Conservation (phyloP, 202 grass and related monocot genomes). For the Elaeis oleifera region DNA sequence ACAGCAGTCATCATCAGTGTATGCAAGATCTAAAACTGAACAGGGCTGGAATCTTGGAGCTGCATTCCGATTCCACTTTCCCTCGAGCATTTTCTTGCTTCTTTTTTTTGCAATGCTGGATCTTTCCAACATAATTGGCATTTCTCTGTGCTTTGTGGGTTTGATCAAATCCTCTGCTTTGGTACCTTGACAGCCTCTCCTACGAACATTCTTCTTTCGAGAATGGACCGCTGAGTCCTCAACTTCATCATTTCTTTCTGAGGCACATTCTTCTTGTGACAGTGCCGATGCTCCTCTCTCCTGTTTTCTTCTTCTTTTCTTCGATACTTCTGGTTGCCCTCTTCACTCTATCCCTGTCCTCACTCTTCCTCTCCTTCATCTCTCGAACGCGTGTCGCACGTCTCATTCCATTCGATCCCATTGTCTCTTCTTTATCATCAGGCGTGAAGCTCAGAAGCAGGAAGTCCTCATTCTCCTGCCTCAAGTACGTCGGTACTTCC, state of each 20-base stretch:
- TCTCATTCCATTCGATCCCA: too few relatives aligned
- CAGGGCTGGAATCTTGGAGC: slow-evolving; percentile 54
- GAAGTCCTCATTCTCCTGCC: slow-evolving; percentile 74
- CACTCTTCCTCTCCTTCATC: background rate
- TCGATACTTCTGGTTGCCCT: background rate
- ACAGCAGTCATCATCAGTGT: slow-evolving; percentile 19
- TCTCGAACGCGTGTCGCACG: background rate
- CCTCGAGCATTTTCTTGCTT: slow-evolving; percentile 7
- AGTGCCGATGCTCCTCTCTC: background rate
- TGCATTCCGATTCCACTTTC: slow-evolving; percentile 18
- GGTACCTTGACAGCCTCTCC: too few relatives aligned
- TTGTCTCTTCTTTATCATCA: slow-evolving; percentile 12
- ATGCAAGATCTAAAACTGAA: slow-evolving; percentile 55
- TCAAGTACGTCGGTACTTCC: slow-evolving; percentile 49
- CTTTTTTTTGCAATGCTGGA: background rate
- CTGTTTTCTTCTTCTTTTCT: slow-evolving; percentile 5
- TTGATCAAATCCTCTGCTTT: background rate
- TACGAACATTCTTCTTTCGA: background rate
- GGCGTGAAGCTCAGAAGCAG: slow-evolving; percentile 75
- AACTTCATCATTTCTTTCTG: background rate
- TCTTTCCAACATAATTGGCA: slow-evolving; percentile 15
- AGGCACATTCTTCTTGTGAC: background rate
- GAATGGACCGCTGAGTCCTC: background rate
- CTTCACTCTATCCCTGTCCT: background rate
- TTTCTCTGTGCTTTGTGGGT: background rate